These are phyloP conservation scores for Eutypa lata DNA, from an alignment of 2,329 filamentous ascomycete species.

Conservation along the genomic window DNA sequence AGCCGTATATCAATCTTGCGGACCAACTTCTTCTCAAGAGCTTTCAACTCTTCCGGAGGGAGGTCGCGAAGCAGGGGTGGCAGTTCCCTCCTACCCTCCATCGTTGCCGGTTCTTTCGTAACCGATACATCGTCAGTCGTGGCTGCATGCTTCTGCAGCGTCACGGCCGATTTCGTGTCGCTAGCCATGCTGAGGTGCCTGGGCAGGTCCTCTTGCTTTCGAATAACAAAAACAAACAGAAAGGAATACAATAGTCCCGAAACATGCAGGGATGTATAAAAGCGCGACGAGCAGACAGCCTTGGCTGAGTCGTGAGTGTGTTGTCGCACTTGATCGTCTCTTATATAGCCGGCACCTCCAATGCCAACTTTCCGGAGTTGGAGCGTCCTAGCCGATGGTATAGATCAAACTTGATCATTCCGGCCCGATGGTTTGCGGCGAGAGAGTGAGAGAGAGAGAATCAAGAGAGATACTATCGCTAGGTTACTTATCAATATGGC, in stretches of 20 bases:
- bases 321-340: neutral
- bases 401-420: neutral
- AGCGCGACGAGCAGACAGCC: neutral
- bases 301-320: neutral
- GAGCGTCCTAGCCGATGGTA: no score
- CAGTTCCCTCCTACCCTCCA: neutral
- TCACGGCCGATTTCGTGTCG: neutral
- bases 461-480: no score
- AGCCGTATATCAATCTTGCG: conserved; percentile 4
- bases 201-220: no score
- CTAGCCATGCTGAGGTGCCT: neutral
- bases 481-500: no score
- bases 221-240: no score
- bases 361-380: no score
- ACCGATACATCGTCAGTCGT: neutral
- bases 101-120: neutral
- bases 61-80: neutral
- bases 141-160: neutral
- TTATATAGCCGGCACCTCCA: neutral
- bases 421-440: no score
- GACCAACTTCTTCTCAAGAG: conserved; percentile 4
- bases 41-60: conserved; percentile 1
- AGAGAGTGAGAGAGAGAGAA: no score
- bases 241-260: neutral
- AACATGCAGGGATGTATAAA: neutral